phyloP scores from a whole-genome alignment of 2,329 filamentous ascomycete species.

The Aspergillus quadricinctus region DNA sequence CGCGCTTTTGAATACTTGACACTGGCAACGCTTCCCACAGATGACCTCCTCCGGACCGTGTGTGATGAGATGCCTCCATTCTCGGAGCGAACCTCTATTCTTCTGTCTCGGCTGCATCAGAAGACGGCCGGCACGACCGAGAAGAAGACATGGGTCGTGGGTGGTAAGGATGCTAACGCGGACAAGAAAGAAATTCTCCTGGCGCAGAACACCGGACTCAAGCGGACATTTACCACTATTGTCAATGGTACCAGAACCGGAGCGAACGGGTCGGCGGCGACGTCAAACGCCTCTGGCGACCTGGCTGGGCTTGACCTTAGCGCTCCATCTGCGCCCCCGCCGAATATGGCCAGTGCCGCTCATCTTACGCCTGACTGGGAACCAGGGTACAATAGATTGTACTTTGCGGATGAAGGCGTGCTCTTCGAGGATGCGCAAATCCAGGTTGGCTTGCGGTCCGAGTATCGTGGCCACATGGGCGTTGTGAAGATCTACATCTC shows the following conservation, averaged over 20 bases:
- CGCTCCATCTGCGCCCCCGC: constrained; percentile 54
- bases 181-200: constrained; percentile 76
- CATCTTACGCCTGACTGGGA: constrained; percentile 96
- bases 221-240: constrained; percentile 70
- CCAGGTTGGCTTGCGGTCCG: constrained; percentile 84
- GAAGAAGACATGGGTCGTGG: constrained; percentile 96
- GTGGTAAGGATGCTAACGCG: constrained; percentile 87
- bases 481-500: constrained; percentile 94
- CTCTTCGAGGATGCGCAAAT: constrained; percentile 94
- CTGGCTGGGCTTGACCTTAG: constrained; percentile 79
- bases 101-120: constrained; percentile 88
- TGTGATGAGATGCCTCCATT: constrained; percentile 99
- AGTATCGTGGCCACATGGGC: constrained; percentile 92
- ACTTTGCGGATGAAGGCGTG: constrained; percentile 77
- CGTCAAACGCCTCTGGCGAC: constrained; percentile 55
- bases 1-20: constrained; percentile 91
- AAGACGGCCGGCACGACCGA: constrained; percentile 91
- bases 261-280: constrained; percentile 31
- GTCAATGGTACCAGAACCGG: constrained; percentile 40
- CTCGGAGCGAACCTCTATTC: constrained; percentile 85
- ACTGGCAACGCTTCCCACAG: constrained; percentile 77
- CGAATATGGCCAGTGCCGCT: constrained; percentile 86
- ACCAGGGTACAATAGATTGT: constrained; percentile 75
- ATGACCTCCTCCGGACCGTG: constrained; percentile 86
- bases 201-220: constrained; percentile 75